Conservation (phyloP, 2,329 filamentous ascomycete genomes). For the Colletotrichum melonis region DNA sequence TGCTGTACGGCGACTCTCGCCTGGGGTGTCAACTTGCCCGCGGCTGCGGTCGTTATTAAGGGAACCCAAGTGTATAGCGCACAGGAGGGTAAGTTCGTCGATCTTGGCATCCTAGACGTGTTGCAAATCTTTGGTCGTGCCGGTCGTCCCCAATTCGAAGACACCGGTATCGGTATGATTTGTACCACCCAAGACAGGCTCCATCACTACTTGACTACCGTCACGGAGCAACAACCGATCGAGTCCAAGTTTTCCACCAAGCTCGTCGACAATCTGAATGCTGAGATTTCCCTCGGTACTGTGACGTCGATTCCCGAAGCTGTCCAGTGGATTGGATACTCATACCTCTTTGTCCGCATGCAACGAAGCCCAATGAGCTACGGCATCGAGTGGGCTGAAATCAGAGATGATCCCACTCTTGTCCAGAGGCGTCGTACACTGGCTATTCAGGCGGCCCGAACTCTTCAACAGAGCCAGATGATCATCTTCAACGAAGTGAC, state of each 20-base stretch:
- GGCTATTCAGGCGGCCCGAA: conserved; percentile 87
- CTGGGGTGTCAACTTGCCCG: conserved; percentile 98
- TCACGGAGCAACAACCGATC: conserved; percentile 96
- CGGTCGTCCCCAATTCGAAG: conserved; percentile 96
- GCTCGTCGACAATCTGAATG: conserved; percentile 95
- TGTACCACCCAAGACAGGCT: conserved; percentile 96
- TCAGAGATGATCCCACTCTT: conserved; percentile 86
- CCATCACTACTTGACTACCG: conserved; percentile 88
- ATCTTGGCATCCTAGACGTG: conserved; percentile 95
- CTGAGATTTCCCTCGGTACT: conserved; percentile 92
- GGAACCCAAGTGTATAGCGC: conserved; percentile 97
- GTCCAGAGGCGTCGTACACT: conserved; percentile 87
- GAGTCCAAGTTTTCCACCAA: conserved; percentile 96
- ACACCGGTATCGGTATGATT: conserved; percentile 98
- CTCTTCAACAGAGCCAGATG: conserved; percentile 95
- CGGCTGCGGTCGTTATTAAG: conserved; percentile 97
- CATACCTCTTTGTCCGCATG: conserved; percentile 98
- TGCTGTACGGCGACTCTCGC: conserved; percentile 98
- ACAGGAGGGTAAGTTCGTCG: conserved; percentile 95
- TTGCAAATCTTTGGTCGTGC: conserved; percentile 98
- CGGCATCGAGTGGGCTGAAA: conserved; percentile 94
- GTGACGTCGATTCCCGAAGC: conserved; percentile 95
- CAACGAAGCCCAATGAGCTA: conserved; percentile 90
- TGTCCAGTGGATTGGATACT: conserved; percentile 97
- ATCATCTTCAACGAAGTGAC: conserved; percentile 97